Evolutionary conservation across 2,329 filamentous ascomycete genomes (phyloP).

Genomic region (Monilinia vaccinii-corymbosi): DNA sequence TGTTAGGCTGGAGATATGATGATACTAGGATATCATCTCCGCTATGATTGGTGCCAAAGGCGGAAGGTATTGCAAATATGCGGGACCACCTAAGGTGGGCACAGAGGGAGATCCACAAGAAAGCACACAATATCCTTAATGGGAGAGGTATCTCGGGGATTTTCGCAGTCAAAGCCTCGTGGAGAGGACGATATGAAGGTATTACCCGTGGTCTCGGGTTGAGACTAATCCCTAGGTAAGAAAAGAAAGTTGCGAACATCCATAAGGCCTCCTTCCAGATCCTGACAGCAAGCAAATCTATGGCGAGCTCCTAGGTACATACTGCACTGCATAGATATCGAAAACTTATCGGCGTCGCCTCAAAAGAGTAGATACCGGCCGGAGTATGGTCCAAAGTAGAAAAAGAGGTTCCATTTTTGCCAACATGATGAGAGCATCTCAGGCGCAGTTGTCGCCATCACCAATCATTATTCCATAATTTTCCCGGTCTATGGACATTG

Average conservation of each 20-base stretch:
- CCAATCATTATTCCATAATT: neutral
- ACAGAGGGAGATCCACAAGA: neutral
- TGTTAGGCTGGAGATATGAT: neutral
- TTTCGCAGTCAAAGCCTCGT: neutral
- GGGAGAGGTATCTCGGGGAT: neutral
- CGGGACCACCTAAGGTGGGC: neutral
- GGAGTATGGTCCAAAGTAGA: neutral
- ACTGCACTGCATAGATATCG: neutral
- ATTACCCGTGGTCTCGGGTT: neutral
- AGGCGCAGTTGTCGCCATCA: constrained; percentile 8
- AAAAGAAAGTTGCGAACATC: neutral
- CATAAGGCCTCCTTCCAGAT: neutral
- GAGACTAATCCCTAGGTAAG: neutral
- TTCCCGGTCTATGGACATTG: neutral
- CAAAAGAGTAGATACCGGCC: neutral
- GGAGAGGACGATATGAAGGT: neutral
- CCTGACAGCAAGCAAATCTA: neutral
- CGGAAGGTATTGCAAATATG: neutral
- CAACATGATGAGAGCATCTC: neutral
- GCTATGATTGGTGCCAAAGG: neutral
- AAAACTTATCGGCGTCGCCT: neutral
- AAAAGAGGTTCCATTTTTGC: neutral
- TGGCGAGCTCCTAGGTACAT: neutral
- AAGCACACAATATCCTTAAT: constrained; percentile 2
- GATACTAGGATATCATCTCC: neutral